These are phyloP conservation scores for Cronartium quercuum DNA, from an alignment of 1,284 basidiomycete species.

Conservation along the genomic window DNA sequence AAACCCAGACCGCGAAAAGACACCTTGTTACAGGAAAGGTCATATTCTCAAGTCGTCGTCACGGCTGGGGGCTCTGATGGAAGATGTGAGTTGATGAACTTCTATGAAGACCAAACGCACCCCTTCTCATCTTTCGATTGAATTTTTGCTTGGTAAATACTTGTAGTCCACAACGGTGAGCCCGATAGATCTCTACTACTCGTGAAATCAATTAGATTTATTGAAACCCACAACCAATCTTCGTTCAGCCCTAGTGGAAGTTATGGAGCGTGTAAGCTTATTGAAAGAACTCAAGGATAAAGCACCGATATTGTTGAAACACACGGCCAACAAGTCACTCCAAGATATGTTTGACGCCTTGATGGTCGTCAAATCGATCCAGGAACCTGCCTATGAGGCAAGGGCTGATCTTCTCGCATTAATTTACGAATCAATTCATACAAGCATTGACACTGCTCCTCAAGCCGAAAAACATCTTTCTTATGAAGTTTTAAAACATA, in stretches of 20 bases:
- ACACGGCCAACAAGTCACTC: background rate
- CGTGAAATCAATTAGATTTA: background rate
- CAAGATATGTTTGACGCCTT: background rate
- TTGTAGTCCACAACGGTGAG: background rate
- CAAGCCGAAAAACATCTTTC: background rate
- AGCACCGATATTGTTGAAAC: background rate
- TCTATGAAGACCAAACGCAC: background rate
- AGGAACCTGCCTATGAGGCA: background rate
- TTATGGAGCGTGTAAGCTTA: background rate
- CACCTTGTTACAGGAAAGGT: background rate
- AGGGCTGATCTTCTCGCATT: background rate
- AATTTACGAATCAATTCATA: background rate
- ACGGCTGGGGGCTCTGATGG: background rate
- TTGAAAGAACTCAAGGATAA: background rate
- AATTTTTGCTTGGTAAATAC: background rate
- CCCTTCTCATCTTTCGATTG: background rate
- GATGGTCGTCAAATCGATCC: background rate
- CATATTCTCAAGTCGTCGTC: background rate
- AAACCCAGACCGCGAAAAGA: background rate
- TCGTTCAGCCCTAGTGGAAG: too few relatives aligned
- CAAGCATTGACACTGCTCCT: background rate
- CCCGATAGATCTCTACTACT: background rate
- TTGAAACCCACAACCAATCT: too few relatives aligned
- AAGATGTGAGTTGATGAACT: background rate
- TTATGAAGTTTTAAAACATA: background rate